Base-by-base conservation (phyloP, 192 early-diverging fungal species). In the Coemansia sp. region DNA sequence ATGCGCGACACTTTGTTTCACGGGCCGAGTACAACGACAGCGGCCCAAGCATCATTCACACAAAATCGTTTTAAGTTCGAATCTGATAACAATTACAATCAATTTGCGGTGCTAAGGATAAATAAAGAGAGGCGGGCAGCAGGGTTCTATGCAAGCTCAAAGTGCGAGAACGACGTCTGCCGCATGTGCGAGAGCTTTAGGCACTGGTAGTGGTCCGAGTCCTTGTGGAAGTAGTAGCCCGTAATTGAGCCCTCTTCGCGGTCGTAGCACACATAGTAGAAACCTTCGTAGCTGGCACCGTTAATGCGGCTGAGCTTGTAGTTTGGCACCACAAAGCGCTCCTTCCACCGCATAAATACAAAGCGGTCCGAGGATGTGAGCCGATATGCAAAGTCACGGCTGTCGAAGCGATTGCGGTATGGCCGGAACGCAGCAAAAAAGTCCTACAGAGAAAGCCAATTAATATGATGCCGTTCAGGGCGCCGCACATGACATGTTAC, bases 1-100 rank as follows among this genome's bases (percentile, higher is more conserved):
- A 90, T 57, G 72, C 86, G 23, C 85, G 84, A 48, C 85, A 89
- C 75, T 87, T 88, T 72, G 84, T 90, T 60, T 86, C 83, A 47
- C 86, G 93, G 78, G 83, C 87, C 21, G 95, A 98, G 75, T 98
- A 98, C 73, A 96, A 96, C 76, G 92, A 96, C 49, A 75, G 82
- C 64, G 95, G 95, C 14, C 95, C 94, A 3, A 84, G 87, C 43
- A 85, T 89, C 25, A 80, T 89, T 32, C 89, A 91, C 68, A 86
- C 85, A 41, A 92, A 92, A 70, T 55, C 69, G 0, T 76, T 65
- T 32, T 82, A 59, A 32, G 29, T 32, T 32, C 29, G 29, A 32
- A 32, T 32, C 29, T 32, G 29, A 32, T 48, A 19, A n/a, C 17
- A 19, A 57, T 57, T 57, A 29, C 24, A 32, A 14, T 10, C 25